Evolutionary conservation across 805 yeast species (phyloP).

Genomic region (Zygosaccharomyces lentus): DNA sequence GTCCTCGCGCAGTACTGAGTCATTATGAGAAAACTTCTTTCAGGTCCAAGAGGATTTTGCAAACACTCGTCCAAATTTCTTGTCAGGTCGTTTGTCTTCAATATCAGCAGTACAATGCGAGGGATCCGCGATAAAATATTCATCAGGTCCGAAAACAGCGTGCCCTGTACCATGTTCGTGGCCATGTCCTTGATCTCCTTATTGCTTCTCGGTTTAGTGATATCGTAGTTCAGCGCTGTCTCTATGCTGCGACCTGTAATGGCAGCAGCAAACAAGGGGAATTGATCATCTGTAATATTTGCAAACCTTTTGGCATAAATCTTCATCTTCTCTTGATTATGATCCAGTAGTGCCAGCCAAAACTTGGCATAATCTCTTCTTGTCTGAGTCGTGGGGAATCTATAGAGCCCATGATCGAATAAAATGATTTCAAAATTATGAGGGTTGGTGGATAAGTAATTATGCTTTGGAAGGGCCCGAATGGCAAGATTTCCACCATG

Average conservation of each 20-base stretch:
- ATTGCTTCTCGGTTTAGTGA: constrained; percentile 48
- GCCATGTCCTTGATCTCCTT: constrained; percentile 70
- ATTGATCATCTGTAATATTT: constrained; percentile 68
- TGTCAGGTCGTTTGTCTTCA: constrained; percentile 92
- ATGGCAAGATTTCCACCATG: constrained; percentile 97
- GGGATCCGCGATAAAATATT: constrained; percentile 74
- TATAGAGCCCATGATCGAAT: constrained; percentile 92
- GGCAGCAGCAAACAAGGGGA: constrained; percentile 85
- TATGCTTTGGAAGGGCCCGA: constrained; percentile 38
- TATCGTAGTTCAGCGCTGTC: constrained; percentile 63
- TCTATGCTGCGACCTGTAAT: constrained; percentile 90
- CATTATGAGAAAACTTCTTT: constrained; percentile 82
- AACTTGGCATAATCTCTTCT: constrained; percentile 82
- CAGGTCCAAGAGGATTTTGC: constrained; percentile 79
- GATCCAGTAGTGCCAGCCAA: constrained; percentile 85
- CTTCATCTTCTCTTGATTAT: constrained; percentile 61
- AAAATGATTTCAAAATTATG: constrained; percentile 88
- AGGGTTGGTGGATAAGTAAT: constrained; percentile 29
- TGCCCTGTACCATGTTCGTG: constrained; percentile 53
- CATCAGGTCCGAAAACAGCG: constrained; percentile 73
- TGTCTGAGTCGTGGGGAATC: constrained; percentile 73
- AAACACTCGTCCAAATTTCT: constrained; percentile 82
- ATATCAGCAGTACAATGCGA: constrained; percentile 72
- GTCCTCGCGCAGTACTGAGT: constrained; percentile 84
- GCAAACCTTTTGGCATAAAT: constrained; percentile 75